Evolutionary conservation across 306 rosid species (phyloP).

Genomic region (Vicia sativa): DNA sequence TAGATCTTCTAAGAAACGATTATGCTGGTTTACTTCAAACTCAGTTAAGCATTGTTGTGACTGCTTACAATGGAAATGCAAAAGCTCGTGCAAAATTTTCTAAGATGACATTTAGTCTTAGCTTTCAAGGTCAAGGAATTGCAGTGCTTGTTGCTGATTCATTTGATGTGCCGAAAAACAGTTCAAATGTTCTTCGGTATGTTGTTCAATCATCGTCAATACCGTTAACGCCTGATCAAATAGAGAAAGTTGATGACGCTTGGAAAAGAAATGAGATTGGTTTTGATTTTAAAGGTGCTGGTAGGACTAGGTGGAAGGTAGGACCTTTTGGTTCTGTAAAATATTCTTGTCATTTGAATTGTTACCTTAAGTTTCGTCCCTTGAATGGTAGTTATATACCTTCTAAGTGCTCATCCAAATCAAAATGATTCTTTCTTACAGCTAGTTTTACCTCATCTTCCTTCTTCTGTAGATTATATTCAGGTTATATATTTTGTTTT

Average conservation of each 20-base stretch:
- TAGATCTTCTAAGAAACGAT: constrained; percentile 51
- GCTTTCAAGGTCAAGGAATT: constrained; percentile 51
- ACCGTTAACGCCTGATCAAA: constrained; percentile 55
- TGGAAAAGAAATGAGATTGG: constrained; percentile 54
- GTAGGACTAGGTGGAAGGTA: constrained; percentile 67
- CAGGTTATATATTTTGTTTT: no score
- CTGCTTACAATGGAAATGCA: constrained; percentile 70
- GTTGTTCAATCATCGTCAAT: constrained; percentile 54
- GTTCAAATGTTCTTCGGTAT: constrained; percentile 46
- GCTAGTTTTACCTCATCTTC: constrained; percentile 12
- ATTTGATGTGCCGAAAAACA: constrained; percentile 63
- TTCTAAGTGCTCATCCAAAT: constrained; percentile 61
- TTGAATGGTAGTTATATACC: constrained; percentile 59
- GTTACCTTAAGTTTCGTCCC: constrained; percentile 64
- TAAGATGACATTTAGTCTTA: constrained; percentile 48
- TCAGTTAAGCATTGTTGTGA: constrained; percentile 52
- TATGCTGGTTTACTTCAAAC: constrained; percentile 60
- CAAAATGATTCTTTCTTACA: constrained; percentile 46
- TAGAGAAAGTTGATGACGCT: constrained; percentile 51
- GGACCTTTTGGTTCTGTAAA: constrained; percentile 66
- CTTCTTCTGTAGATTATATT: not conserved
- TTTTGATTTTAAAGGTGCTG: constrained; percentile 62
- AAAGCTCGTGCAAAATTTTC: constrained; percentile 79
- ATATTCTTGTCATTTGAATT: constrained; percentile 54
- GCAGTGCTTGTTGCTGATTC: constrained; percentile 60